These are phyloP conservation scores for rapeseed (Brassica napus) DNA, from an alignment of 345 rosid genomes.

Conservation along the genomic window DNA sequence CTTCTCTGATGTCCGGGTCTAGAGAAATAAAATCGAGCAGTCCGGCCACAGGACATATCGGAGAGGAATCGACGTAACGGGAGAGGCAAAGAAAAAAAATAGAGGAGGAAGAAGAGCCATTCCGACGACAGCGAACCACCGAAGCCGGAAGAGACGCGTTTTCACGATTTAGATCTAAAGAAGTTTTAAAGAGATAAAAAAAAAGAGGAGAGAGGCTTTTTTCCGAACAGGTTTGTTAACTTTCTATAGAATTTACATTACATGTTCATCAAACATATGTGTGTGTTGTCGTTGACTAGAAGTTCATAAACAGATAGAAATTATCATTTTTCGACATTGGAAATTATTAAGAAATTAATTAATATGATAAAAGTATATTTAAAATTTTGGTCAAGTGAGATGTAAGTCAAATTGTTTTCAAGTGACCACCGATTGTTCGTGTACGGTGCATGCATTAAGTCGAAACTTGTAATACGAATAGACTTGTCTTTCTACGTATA, in stretches of 20 bases:
- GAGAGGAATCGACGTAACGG: no score
- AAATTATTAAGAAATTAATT: not conserved
- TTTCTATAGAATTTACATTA: not conserved
- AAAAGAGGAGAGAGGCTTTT: no score
- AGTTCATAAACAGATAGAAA: not conserved
- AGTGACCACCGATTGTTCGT: conserved; percentile 30
- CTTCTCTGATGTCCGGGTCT: no score
- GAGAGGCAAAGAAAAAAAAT: no score
- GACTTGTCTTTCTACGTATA: conserved; percentile 26
- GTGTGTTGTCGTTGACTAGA: not conserved
- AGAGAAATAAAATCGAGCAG: no score
- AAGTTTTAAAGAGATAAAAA: no score
- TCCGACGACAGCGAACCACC: not conserved
- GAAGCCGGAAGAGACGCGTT: not conserved
- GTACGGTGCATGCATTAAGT: conserved; percentile 28
- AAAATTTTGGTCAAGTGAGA: not conserved
- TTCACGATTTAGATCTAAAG: not conserved
- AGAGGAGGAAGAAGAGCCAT: not conserved
- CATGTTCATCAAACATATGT: not conserved
- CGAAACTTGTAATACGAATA: conserved; percentile 17
- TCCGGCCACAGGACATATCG: no score
- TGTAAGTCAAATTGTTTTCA: conserved; percentile 16
- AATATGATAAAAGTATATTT: conserved; percentile 16
- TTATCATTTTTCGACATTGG: no score
- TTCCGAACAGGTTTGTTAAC: not conserved